Base-by-base conservation (phyloP, 805 yeast genomes). In the Monosporozyma siamensis region DNA sequence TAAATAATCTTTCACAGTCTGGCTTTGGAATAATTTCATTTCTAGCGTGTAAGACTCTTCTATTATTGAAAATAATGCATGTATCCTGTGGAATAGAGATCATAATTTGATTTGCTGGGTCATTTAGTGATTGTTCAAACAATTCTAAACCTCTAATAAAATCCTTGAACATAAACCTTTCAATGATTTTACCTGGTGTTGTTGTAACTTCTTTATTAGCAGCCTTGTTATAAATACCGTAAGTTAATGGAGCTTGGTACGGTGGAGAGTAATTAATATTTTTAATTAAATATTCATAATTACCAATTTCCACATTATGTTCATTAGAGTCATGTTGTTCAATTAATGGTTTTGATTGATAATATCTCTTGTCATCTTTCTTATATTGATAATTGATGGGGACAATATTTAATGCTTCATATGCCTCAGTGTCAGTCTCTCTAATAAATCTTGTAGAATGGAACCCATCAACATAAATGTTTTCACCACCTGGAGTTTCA, bases 231-330 rank as follows among this genome's bases (percentile, higher is more conserved):
- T 69, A 67, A n/a, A 75, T 70, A 15, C 78, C 78, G 43, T 62
- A 63, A 48, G 81, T 86, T 44, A 78, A 75, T 1, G 90, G 90
- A 0, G 84, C 90, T 55, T 83, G 94, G 65, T 81, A 82, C 9
- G 89, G 90, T 2, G 94, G 92, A 0, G 90, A 78, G 58, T 82
- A 83, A 55, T 80, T 81, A 15, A 82, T 74, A 41, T 73, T 78
- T 50, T 71, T 72, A 48, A 81, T 73, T 29, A 54, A 38, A 10
- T 47, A 45, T 26, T 52, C 55, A 53, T 55, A 41, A 51, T 63
- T 51, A 4, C 64, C 58, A 14, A 54, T 47, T 39, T 48, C 45
- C 42, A 65, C 56, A 37, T 54, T 54, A 12, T 56, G 53, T 36
- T 63, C 61, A 43, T 64, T 52, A 40, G 60, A 55, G 15, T 66